phyloP scores from a whole-genome alignment of 495 filamentous ascomycete species.

The Neurospora tetraspora region DNA sequence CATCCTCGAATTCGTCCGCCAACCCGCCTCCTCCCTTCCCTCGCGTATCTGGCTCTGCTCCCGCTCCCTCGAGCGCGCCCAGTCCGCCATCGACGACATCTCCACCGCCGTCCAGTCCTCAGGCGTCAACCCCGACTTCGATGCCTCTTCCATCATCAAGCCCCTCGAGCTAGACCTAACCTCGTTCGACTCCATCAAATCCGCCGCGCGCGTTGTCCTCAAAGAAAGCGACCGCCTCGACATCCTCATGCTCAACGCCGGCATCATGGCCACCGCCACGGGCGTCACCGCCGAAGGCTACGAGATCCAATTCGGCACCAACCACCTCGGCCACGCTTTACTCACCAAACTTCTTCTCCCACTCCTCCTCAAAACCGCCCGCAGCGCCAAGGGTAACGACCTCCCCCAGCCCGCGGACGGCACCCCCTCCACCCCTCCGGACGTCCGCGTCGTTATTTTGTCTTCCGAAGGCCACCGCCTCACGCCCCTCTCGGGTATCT shows the following conservation, averaged over 20 bases:
- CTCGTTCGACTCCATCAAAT: constrained; percentile 20
- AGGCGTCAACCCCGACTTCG: not conserved
- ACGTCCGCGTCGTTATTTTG: constrained; percentile 36
- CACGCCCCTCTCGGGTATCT: constrained; percentile 27
- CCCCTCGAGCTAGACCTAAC: constrained; percentile 29
- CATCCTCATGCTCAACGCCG: constrained; percentile 48
- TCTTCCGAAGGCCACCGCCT: constrained; percentile 28
- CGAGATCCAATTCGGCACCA: constrained; percentile 63
- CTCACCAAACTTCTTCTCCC: constrained; percentile 54
- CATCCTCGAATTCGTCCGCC: constrained; percentile 49
- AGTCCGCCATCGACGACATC: constrained; percentile 12
- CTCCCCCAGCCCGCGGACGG: constrained; percentile 20
- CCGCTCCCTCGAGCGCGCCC: constrained; percentile 33
- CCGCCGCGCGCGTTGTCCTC: constrained; percentile 15
- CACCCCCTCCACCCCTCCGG: constrained; percentile 3
- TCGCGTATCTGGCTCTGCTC: constrained; percentile 53
- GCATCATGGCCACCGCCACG: constrained; percentile 49
- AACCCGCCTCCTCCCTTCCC: constrained; percentile 15
- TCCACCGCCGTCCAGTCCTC: not conserved
- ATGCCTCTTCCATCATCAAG: constrained; percentile 9
- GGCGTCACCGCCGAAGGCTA: constrained; percentile 52
- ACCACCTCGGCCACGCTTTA: constrained; percentile 59
- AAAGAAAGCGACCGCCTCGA: constrained; percentile 26
- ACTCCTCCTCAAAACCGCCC: constrained; percentile 41
- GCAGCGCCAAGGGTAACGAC: constrained; percentile 24